Evolutionary conservation across 1,139 yeast genomes (phyloP).

Genomic region (Lodderomyces margitis): DNA sequence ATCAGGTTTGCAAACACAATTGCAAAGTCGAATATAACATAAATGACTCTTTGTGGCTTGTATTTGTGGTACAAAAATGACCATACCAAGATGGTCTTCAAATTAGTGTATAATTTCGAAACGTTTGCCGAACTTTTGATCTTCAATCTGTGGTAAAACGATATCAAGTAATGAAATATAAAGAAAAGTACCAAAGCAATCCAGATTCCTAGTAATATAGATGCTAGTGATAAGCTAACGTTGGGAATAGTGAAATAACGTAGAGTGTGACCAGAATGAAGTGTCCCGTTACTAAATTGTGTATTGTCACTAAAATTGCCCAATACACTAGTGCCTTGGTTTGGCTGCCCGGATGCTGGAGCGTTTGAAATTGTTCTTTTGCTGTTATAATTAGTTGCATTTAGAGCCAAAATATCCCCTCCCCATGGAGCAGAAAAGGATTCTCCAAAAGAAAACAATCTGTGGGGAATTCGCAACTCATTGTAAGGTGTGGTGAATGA

Average conservation of each 20-base stretch:
- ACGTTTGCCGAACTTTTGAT: conserved; percentile 21
- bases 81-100: conserved; percentile 48
- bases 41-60: conserved; percentile 42
- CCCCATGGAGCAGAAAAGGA: background rate
- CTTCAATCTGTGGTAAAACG: conserved; percentile 17
- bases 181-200: conserved; percentile 29
- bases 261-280: background rate
- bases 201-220: conserved; percentile 38
- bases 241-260: conserved; percentile 12
- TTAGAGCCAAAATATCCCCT: background rate
- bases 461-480: conserved; percentile 21
- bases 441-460: conserved; percentile 9
- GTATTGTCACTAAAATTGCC: background rate
- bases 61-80: conserved; percentile 43
- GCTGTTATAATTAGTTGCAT: background rate
- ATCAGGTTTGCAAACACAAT: conserved; percentile 34
- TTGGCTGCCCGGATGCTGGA: background rate
- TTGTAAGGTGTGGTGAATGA: conserved; percentile 27
- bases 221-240: conserved; percentile 24
- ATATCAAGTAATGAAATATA: conserved; percentile 27
- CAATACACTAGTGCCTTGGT: background rate
- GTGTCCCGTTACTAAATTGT: background rate
- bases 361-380: background rate
- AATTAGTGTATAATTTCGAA: conserved; percentile 45
- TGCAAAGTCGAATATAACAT: conserved; percentile 33